phyloP scores from a whole-genome alignment of 2,329 filamentous ascomycete genomes.

The Fusarium nanum region DNA sequence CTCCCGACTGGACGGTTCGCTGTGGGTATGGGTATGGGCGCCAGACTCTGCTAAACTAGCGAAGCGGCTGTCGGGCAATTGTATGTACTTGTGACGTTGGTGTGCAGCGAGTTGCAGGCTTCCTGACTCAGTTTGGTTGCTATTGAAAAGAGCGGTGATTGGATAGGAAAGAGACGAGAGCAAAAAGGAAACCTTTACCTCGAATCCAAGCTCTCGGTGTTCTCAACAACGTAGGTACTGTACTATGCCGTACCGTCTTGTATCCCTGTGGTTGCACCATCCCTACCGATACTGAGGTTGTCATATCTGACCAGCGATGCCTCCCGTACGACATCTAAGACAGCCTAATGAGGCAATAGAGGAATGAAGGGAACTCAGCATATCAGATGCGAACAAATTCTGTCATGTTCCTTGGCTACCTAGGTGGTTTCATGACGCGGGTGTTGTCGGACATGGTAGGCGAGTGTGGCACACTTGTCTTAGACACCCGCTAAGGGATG shows the following conservation, averaged over 20 bases:
- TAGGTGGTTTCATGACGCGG: constrained; percentile 41
- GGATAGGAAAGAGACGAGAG: not conserved
- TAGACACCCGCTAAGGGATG: constrained; percentile 36
- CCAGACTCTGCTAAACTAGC: constrained; percentile 29
- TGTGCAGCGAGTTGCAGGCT: constrained; percentile 14
- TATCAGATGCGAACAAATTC: constrained; percentile 2
- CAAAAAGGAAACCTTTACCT: constrained; percentile 18
- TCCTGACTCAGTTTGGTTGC: constrained; percentile 22
- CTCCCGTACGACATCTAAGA: constrained; percentile 38
- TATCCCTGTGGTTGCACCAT: constrained; percentile 13
- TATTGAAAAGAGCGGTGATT: constrained; percentile 13
- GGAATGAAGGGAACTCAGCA: not conserved
- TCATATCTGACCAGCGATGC: constrained; percentile 35
- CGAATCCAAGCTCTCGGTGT: constrained; percentile 13
- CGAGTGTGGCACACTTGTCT: constrained; percentile 40
- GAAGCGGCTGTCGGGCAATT: constrained; percentile 31
- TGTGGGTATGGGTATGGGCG: constrained; percentile 40
- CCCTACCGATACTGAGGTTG: constrained; percentile 30
- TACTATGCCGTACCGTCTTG: not conserved
- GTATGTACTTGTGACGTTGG: constrained; percentile 22
- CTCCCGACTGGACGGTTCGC: constrained; percentile 42
- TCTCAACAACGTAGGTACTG: not conserved
- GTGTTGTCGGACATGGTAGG: constrained; percentile 35
- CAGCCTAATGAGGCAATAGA: constrained; percentile 2
- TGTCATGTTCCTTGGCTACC: constrained; percentile 4